These are phyloP conservation scores for Rusavskia elegans DNA, from an alignment of 495 filamentous ascomycete species.

Conservation along the genomic window DNA sequence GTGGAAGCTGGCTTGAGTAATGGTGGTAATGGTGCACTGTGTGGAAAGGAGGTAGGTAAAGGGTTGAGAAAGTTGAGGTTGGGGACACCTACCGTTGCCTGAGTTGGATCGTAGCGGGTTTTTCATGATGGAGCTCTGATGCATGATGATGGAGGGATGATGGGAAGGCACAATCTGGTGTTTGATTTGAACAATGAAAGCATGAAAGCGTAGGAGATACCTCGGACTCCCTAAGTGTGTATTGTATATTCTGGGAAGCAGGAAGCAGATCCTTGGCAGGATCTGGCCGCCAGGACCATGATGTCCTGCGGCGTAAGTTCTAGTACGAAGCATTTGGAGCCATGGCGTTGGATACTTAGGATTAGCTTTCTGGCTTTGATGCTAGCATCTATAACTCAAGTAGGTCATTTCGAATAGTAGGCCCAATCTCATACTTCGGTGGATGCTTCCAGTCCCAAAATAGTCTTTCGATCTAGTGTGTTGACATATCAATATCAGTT, in stretches of 20 bases:
- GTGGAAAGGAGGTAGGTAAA: conserved; percentile 19
- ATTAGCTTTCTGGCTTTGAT: neutral
- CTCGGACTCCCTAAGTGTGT: too few species aligned
- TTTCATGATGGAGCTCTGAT: too few species aligned
- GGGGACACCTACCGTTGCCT: conserved; percentile 5
- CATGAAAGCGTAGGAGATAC: neutral
- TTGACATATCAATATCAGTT: neutral
- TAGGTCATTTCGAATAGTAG: too few species aligned
- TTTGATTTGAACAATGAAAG: neutral
- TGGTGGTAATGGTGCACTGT: conserved; percentile 20
- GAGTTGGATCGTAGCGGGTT: neutral
- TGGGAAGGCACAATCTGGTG: too few species aligned
- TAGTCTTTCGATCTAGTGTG: neutral
- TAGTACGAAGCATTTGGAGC: neutral
- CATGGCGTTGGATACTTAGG: neutral
- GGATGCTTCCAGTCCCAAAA: too few species aligned
- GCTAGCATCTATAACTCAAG: too few species aligned
- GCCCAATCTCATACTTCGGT: too few species aligned
- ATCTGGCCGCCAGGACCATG: too few species aligned
- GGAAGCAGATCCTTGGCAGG: too few species aligned
- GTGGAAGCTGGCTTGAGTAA: conserved; percentile 37
- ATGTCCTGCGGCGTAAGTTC: too few species aligned
- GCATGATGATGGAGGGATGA: too few species aligned
- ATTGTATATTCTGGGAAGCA: too few species aligned
- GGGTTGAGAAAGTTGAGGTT: conserved; percentile 19